Base-by-base conservation (phyloP, 805 yeast species). In the Phaffomyces thermotolerans region DNA sequence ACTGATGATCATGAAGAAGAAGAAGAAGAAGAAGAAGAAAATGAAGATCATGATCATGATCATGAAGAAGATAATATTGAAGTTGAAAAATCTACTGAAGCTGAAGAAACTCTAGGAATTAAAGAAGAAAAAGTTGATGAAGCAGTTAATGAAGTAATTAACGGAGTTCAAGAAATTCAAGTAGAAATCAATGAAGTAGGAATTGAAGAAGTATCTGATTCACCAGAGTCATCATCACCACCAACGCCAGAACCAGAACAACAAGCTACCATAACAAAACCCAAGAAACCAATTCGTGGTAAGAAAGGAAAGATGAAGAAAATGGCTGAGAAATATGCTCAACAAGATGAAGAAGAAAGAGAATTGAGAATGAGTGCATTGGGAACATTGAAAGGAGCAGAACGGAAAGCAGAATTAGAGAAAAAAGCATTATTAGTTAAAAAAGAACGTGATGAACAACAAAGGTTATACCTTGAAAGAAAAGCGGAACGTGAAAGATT, bases 311-410 rank as follows among this genome's bases (percentile, higher is more conserved):
- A 89, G 58, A 57, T 84, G 63, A 87, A 84, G 69, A 89, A 86
- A 57, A 84, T 88, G 44, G 82, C 82, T 34, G 72, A 76, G 47
- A 91, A 90, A 57, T 91, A 91, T 57, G 87, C 81, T 4, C 89
- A 84, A 47, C 98, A 91, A 64, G 98, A 91, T 59, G 96, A 87
- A 41, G 93, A 85, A 44, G 98, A 91, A 54, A 75, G 89, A 44
- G 55, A 64, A 37, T 54, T 82, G 44, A 73, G 95, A 51, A 79
- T 91, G 84, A 79, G 83, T 46, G 85, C 84, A 2, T 65, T 91
- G 35, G 98, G 98, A 4, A 85, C 95, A 0, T 67, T 86, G 56
- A 88, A 87, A 53, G 46, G 46, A 8, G 22, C 37, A 23, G 40
- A 43, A 25, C 46, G 46, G 32, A 37, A 65, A 37, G 58, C 61